Evolutionary conservation across 2,329 filamentous ascomycete genomes (phyloP).

Genomic region (Penicillium aurantiogriseum): DNA sequence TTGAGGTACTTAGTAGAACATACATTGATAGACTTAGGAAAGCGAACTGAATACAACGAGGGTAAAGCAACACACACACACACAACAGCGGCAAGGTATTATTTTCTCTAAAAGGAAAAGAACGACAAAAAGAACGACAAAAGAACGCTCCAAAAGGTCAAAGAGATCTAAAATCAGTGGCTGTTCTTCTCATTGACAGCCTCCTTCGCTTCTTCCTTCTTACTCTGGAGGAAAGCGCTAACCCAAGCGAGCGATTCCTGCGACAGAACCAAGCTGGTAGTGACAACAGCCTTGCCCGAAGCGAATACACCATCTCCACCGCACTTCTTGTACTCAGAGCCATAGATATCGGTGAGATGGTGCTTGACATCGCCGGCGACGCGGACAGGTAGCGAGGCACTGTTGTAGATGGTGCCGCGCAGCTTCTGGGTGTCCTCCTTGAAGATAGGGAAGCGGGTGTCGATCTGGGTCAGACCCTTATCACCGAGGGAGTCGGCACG

Average conservation of each 20-base stretch:
- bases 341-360: constrained; percentile 46
- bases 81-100: constrained; percentile 14
- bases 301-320: constrained; percentile 61
- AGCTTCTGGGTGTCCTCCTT: constrained; percentile 74
- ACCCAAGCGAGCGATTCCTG: constrained; percentile 64
- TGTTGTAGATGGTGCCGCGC: constrained; percentile 61
- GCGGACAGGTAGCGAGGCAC: constrained; percentile 63
- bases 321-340: constrained; percentile 48
- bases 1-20: not conserved
- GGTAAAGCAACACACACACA: not conserved
- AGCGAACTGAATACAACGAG: not conserved
- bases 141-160: constrained; percentile 1
- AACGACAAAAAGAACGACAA: not conserved
- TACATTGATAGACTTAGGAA: not conserved
- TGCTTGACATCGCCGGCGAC: constrained; percentile 58
- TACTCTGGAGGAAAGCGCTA: constrained; percentile 57
- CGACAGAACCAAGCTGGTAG: constrained; percentile 65
- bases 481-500: constrained; percentile 77
- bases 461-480: constrained; percentile 66
- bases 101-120: constrained; percentile 24
- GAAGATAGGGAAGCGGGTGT: constrained; percentile 68
- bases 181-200: constrained; percentile 50
- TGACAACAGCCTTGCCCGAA: constrained; percentile 67
- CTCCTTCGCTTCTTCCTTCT: constrained; percentile 63
- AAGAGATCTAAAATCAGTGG: constrained; percentile 20